Evolutionary conservation across 495 filamentous ascomycete species (phyloP).

Genomic region (Peziza echinospora): DNA sequence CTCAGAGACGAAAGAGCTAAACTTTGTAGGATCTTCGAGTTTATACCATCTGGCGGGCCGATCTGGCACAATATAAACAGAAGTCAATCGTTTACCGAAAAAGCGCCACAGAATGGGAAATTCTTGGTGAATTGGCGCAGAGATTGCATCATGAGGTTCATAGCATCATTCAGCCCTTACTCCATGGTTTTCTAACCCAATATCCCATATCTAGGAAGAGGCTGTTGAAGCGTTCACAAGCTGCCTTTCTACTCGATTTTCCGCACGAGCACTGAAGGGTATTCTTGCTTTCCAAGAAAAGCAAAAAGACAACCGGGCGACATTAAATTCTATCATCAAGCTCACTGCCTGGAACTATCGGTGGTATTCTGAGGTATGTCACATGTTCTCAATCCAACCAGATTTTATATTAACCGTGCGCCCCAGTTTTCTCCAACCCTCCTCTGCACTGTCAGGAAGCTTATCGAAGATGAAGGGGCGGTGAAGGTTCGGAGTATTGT

Average conservation of each 20-base stretch:
- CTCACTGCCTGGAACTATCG: slow-evolving; percentile 94
- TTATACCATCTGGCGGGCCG: slow-evolving; percentile 97
- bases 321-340: slow-evolving; percentile 59
- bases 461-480: slow-evolving; percentile 94
- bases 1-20: too few relatives aligned
- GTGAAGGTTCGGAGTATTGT: slow-evolving; percentile 95
- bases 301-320: slow-evolving; percentile 48
- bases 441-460: slow-evolving; percentile 60
- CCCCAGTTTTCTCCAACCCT: slow-evolving; percentile 78
- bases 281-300: slow-evolving; percentile 57
- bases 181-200: slow-evolving; percentile 1
- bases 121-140: slow-evolving; percentile 79
- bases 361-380: slow-evolving; percentile 90
- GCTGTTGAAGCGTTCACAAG: slow-evolving; percentile 76
- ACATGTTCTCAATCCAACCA: slow-evolving; percentile 5
- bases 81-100: slow-evolving; percentile 88
- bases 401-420: too few relatives aligned
- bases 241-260: slow-evolving; percentile 65
- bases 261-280: slow-evolving; percentile 70
- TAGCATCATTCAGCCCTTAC: slow-evolving; percentile 1
- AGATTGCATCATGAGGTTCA: slow-evolving; percentile 49
- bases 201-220: slow-evolving; percentile 35
- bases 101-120: slow-evolving; percentile 92
- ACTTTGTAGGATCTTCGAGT: slow-evolving; percentile 60
- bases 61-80: slow-evolving; percentile 78